Conservation (phyloP, 1,284 basidiomycete genomes). For the Kalmanozyma brasiliensis region DNA sequence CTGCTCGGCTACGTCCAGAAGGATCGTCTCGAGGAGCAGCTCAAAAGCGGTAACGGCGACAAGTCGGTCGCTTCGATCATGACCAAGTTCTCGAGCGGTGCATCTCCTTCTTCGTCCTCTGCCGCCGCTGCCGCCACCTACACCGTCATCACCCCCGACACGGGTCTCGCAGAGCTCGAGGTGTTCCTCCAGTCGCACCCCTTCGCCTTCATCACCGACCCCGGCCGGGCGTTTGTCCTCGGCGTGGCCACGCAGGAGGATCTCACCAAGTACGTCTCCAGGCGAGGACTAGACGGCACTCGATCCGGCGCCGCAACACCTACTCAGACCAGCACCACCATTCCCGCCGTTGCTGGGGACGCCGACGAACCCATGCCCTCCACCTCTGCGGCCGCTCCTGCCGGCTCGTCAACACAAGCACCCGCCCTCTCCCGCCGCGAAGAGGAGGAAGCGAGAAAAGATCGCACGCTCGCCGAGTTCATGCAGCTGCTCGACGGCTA, state of each 20-base stretch:
- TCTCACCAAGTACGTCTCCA: conserved; percentile 55
- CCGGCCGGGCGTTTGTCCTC: conserved; percentile 54
- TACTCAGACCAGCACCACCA: conserved; percentile 26
- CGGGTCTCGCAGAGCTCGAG: conserved; percentile 63
- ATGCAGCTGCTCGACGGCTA: conserved; percentile 96
- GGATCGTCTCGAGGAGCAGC: conserved; percentile 45
- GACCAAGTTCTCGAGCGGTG: conserved; percentile 52
- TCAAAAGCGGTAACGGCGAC: conserved; percentile 40
- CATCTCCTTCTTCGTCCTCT: conserved; percentile 17
- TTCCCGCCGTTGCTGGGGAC: conserved; percentile 13
- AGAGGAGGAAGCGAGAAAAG: conserved; percentile 79
- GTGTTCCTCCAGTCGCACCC: conserved; percentile 60
- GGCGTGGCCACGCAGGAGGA: conserved; percentile 62
- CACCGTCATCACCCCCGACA: conserved; percentile 62
- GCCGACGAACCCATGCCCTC: conserved; percentile 42
- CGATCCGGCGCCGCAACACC: conserved; percentile 43
- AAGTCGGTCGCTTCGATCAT: conserved; percentile 49
- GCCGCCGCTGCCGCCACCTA: conserved; percentile 36
- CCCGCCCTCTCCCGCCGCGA: conserved; percentile 66
- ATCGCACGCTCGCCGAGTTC: conserved; percentile 91
- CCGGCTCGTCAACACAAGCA: conserved; percentile 27
- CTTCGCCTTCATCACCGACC: conserved; percentile 65
- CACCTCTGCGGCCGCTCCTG: conserved; percentile 30
- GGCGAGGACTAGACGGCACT: conserved; percentile 49
- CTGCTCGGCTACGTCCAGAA: conserved; percentile 63